Base-by-base conservation (phyloP, 2,329 filamentous ascomycete genomes). In the Cercospora brassicicola region DNA sequence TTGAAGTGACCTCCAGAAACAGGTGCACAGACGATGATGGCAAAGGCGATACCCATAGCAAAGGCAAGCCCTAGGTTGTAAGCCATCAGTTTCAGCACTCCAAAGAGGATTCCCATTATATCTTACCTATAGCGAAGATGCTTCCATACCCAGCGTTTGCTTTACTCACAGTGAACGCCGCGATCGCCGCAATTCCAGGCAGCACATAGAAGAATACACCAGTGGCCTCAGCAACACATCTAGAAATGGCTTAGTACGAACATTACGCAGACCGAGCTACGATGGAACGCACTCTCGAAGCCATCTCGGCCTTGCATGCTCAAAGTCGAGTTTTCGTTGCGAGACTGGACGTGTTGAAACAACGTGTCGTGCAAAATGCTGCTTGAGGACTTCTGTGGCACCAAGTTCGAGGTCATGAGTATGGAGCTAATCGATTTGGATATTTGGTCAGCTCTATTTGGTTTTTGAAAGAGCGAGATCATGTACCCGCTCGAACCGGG, bases 1-100 rank as follows among this genome's bases (percentile, higher is more conserved):
- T 74, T 75, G 69, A 78, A 74, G 82, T 77, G 74, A 5, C 74
- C 72, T 59, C 87, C 86, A 5, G 82, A 85, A 1, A 82, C 84
- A 1, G 84, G 78, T 5, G 81, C 86, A 71, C 84, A 87, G 39
- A 82, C 84, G 64, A 87, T 86, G 76, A 88, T 86, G 55, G 86
- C 86, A 71, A 87, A 86, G 13, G 85, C 84, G 72, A 88, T 87
- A 3, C 86, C 86, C 15, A 88, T 74, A 4, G 84, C 84, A 73
- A 85, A 88, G 2, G 84, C 84, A 76, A 81, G 84, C 13, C 62
- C 59, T 23, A 23, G 23, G 23, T 23, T 23, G 13, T n/a, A 11
- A 64, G 11, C 48, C 18, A 3, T 51, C 1, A 5, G 9, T 26
- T 4, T 10, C 42, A 23, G 9, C 10, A 10, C 42, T 18, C 18